phyloP scores from a whole-genome alignment of 192 early-diverging fungal genomes.

The Endogone sp. region DNA sequence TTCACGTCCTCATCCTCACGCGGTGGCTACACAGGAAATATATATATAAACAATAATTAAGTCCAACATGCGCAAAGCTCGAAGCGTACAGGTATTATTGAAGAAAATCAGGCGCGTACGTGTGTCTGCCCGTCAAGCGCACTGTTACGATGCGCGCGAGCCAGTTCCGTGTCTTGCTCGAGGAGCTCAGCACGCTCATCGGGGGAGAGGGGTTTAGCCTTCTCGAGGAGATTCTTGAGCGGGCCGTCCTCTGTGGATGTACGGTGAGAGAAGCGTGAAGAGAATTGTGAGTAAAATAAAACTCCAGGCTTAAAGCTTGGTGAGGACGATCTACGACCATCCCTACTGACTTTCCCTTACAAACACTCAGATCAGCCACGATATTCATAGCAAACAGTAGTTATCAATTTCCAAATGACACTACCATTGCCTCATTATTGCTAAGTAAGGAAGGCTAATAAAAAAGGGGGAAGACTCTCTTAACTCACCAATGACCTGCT shows the following conservation, averaged over 20 bases:
- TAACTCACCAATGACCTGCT: slow-evolving; percentile 37
- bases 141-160: slow-evolving; percentile 46
- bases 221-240: slow-evolving; percentile 63
- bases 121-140: slow-evolving; percentile 64
- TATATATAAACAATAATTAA: too few species aligned
- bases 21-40: slow-evolving; percentile 39
- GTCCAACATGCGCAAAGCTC: too few species aligned
- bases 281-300: too few species aligned
- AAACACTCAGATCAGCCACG: not conserved
- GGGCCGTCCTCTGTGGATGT: slow-evolving; percentile 40
- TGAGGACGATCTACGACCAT: too few species aligned
- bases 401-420: too few species aligned
- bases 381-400: slow-evolving; percentile 6
- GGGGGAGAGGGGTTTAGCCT: slow-evolving; percentile 57
- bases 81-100: not conserved
- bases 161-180: slow-evolving; percentile 56
- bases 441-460: too few species aligned
- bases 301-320: too few species aligned
- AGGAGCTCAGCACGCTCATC: slow-evolving; percentile 70
- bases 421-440: too few species aligned
- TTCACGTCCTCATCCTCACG: slow-evolving; percentile 71
- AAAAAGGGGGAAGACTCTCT: too few species aligned
- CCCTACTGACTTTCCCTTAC: slow-evolving; percentile 2
- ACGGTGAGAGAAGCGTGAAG: too few species aligned
- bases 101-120: slow-evolving; percentile 12